These are phyloP conservation scores for Venturia nashicola DNA, from an alignment of 2,329 filamentous ascomycete genomes.

Conservation along the genomic window DNA sequence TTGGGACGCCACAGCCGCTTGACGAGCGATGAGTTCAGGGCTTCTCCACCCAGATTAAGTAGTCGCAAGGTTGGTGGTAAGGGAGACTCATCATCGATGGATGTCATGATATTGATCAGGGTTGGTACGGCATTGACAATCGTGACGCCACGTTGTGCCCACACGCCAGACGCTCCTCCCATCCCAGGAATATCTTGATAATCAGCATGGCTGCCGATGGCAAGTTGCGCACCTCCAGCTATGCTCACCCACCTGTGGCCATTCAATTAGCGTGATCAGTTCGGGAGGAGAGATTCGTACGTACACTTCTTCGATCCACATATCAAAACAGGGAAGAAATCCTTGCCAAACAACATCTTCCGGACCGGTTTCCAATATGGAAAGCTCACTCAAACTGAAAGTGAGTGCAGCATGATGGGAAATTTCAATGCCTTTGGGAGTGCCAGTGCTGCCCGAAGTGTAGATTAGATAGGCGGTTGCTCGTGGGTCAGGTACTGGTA, in stretches of 20 bases:
- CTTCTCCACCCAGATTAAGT: slow-evolving; percentile 15
- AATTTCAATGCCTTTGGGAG: slow-evolving; percentile 79
- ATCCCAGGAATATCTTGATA: neutral
- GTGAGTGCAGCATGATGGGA: slow-evolving; percentile 73
- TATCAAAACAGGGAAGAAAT: slow-evolving; percentile 20
- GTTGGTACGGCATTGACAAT: slow-evolving; percentile 12
- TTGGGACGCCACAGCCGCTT: slow-evolving; percentile 14
- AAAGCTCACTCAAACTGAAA: slow-evolving; percentile 7
- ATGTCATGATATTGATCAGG: slow-evolving; percentile 12
- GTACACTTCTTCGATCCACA: slow-evolving; percentile 11
- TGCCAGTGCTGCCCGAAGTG: slow-evolving; percentile 84
- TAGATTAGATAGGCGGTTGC: slow-evolving; percentile 62
- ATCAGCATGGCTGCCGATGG: neutral
- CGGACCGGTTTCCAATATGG: slow-evolving; percentile 6
- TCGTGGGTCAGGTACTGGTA: slow-evolving; percentile 4
- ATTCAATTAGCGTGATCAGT: slow-evolving; percentile 6
- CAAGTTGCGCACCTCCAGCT: neutral
- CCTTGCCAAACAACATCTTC: slow-evolving; percentile 13
- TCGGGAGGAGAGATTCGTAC: neutral
- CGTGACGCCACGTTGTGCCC: slow-evolving; percentile 10
- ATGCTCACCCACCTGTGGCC: slow-evolving; percentile 6
- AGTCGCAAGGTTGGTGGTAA: slow-evolving; percentile 16
- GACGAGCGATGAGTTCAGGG: slow-evolving; percentile 16
- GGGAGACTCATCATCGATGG: slow-evolving; percentile 8
- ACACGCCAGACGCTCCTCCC: slow-evolving; percentile 7